phyloP scores from a whole-genome alignment of 2,329 filamentous ascomycete species.

The Aulographum hederae region DNA sequence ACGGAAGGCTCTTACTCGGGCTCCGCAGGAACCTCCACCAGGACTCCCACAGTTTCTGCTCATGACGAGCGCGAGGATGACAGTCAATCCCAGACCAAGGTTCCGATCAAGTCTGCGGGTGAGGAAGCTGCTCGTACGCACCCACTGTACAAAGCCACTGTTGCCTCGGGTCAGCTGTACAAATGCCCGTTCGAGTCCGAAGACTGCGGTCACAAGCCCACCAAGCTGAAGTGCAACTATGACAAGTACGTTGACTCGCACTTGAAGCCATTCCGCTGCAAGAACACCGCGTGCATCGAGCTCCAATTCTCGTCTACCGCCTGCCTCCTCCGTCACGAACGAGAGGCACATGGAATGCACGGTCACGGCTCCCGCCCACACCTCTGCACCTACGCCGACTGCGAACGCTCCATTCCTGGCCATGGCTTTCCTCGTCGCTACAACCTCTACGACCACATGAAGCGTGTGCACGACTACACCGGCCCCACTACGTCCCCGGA shows the following conservation, averaged over 20 bases:
- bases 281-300: slow-evolving; percentile 64
- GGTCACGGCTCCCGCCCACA: slow-evolving; percentile 87
- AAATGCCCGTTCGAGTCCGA: slow-evolving; percentile 71
- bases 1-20: background rate
- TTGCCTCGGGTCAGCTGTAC: slow-evolving; percentile 61
- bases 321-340: slow-evolving; percentile 83
- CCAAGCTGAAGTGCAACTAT: slow-evolving; percentile 97
- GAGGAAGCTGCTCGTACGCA: slow-evolving; percentile 31
- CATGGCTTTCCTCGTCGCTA: slow-evolving; percentile 89
- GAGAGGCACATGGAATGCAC: slow-evolving; percentile 89
- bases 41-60: background rate
- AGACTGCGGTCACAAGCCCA: slow-evolving; percentile 79
- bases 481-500: background rate
- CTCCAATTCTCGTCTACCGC: slow-evolving; percentile 89
- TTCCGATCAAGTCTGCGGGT: background rate
- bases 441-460: slow-evolving; percentile 96
- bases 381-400: slow-evolving; percentile 72
- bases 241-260: slow-evolving; percentile 98
- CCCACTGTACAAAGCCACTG: slow-evolving; percentile 49
- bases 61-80: background rate
- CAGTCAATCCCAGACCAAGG: background rate
- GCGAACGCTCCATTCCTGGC: slow-evolving; percentile 63
- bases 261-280: slow-evolving; percentile 91
- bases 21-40: background rate
- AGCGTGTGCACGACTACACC: slow-evolving; percentile 60